Base-by-base conservation (phyloP, 139 green algal species). In the Chlorella sp. region DNA sequence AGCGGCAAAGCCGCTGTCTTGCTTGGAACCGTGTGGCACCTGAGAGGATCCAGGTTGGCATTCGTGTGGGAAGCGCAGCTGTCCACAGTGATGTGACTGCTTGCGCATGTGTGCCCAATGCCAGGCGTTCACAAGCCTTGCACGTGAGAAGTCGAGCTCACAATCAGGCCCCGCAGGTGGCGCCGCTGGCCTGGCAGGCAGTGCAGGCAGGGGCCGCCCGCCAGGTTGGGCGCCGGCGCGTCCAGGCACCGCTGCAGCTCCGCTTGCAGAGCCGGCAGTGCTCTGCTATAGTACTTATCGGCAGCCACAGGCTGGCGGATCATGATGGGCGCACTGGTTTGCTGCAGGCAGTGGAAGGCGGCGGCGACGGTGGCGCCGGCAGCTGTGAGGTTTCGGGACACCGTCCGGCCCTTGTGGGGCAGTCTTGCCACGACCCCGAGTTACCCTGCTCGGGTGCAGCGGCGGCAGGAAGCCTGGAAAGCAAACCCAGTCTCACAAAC, bases 111-210 rank as follows among this genome's bases (percentile, higher is more conserved):
- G n/a, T n/a, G n/a, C n/a, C n/a, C n/a, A n/a, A n/a, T n/a, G n/a
- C n/a, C n/a, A n/a, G n/a, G n/a, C n/a, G n/a, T n/a, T n/a, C n/a
- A n/a, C n/a, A n/a, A n/a, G n/a, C 68, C 11, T 30, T 55, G 36
- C 16, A 26, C 44, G n/a, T n/a, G n/a, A n/a, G 44, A 51, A 51
- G 44, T n/a, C 26, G 4, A 34, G 7, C 65, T 26, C 65, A 76
- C 72, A 41, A 79, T 79, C 3, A 79, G 44, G 28, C 72, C 72
- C 15, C 39, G 21, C 25, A 79, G 44, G 41, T 47, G 72, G 64
- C 65, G n/a, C 2, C 65, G n/a, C 32, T 26, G 65, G 32, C 12
- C 65, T 26, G 16, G 65, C 0, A 6, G 17, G 30, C 28, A 21
- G 30, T 41, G 32, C 65, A 73, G 65, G 32, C 32, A 41, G 32